Conservation (phyloP, 192 early-diverging fungal genomes). For the Coemansia sp. region DNA sequence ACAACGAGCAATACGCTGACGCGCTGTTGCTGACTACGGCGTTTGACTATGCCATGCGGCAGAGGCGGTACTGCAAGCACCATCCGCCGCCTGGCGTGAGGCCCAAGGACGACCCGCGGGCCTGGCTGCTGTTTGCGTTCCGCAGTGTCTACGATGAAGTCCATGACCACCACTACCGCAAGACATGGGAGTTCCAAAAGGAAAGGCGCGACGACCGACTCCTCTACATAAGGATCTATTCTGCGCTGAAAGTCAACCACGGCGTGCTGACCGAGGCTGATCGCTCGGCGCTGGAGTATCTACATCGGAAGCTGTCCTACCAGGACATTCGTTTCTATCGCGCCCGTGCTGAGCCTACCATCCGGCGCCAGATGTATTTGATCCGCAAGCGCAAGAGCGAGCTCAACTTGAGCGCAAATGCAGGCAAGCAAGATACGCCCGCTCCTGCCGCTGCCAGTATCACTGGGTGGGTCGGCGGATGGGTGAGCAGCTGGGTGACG, state of each 20-base stretch:
- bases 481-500: conserved; percentile 50
- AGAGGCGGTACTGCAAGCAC: conserved; percentile 83
- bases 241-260: conserved; percentile 52
- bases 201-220: conserved; percentile 80
- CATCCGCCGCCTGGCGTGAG: conserved; percentile 78
- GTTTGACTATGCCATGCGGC: conserved; percentile 77
- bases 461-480: conserved; percentile 53
- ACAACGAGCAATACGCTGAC: conserved; percentile 87
- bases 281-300: conserved; percentile 53
- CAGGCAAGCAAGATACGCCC: not conserved
- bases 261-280: conserved; percentile 51
- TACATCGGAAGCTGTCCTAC: conserved; percentile 79
- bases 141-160: conserved; percentile 82
- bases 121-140: conserved; percentile 79
- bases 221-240: conserved; percentile 75
- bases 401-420: conserved; percentile 1
- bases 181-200: conserved; percentile 80
- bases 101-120: conserved; percentile 77
- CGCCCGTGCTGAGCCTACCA: conserved; percentile 65
- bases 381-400: conserved; percentile 51
- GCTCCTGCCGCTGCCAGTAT: conserved; percentile 13
- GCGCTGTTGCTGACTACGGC: conserved; percentile 73
- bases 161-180: conserved; percentile 76
- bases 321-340: conserved; percentile 90
- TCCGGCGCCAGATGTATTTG: conserved; percentile 71